Percentiles rank a stretch among this genome's conserved stretches.
Conservation (phyloP, 306 rosid genomes). For the Morella rubra region DNA sequence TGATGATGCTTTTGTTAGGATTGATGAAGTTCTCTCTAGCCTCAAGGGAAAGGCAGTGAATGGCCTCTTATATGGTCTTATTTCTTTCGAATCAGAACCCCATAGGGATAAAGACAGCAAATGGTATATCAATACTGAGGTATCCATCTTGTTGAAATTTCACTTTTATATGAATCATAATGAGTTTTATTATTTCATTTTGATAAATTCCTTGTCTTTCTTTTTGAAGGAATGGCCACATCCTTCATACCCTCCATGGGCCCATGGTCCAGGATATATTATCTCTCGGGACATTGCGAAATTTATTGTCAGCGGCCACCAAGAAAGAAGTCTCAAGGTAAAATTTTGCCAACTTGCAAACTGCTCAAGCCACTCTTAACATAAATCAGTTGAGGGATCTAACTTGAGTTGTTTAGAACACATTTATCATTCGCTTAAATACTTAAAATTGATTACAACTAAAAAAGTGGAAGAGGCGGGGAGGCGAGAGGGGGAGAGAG, state of each 20-base stretch:
- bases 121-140: constrained; percentile 81
- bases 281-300: constrained; percentile 87
- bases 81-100: constrained; percentile 81
- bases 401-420: not conserved
- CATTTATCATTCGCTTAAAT: not conserved
- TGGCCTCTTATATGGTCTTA: constrained; percentile 75
- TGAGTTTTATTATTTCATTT: constrained; percentile 6
- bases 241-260: constrained; percentile 87
- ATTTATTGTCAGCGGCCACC: constrained; percentile 65
- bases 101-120: constrained; percentile 77
- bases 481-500: too few relatives aligned
- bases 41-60: constrained; percentile 63
- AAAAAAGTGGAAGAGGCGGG: not conserved
- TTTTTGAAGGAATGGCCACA: constrained; percentile 83
- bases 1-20: constrained; percentile 90
- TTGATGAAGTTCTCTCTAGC: constrained; percentile 77
- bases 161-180: constrained; percentile 1
- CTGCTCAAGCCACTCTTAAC: not conserved
- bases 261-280: constrained; percentile 93
- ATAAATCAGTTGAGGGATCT: not conserved
- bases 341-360: constrained; percentile 13
- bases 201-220: constrained; percentile 11
- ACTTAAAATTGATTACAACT: not conserved
- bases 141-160: constrained; percentile 32
- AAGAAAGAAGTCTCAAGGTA: constrained; percentile 68